A percentile compares a stretch with the other conserved stretches of the same genome.
phyloP scores from a whole-genome alignment of 768 basidiomycete genomes.

The Pisolithus tinctorius region DNA sequence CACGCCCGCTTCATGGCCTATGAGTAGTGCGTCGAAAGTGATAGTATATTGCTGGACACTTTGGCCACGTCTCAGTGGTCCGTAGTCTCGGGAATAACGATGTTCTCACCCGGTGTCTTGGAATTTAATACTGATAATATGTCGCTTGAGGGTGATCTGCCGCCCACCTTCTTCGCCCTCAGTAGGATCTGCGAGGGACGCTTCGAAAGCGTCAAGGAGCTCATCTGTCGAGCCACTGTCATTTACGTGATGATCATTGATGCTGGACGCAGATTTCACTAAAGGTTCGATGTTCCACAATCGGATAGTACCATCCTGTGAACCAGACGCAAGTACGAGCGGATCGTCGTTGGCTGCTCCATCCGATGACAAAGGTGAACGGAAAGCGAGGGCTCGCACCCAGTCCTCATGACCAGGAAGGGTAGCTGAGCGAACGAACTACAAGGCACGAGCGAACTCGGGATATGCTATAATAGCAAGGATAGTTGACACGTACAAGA shows the following conservation, averaged over 20 bases:
- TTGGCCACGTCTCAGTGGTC: conserved; percentile 2
- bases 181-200: conserved; percentile 61
- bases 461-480: not conserved
- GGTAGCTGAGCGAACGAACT: conserved; percentile 57
- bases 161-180: conserved; percentile 74
- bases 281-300: conserved; percentile 78
- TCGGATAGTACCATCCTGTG: conserved; percentile 91
- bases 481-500: conserved; percentile 31
- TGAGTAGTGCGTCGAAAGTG: conserved; percentile 86
- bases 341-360: conserved; percentile 21
- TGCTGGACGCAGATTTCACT: conserved; percentile 19
- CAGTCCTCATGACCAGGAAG: conserved; percentile 93
- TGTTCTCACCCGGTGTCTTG: conserved; percentile 16
- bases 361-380: conserved; percentile 22
- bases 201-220: conserved; percentile 83
- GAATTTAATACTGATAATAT: conserved; percentile 63
- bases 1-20: conserved; percentile 94
- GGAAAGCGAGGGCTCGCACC: conserved; percentile 78
- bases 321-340: conserved; percentile 83
- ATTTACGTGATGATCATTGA: conserved; percentile 13
- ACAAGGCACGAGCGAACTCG: not conserved
- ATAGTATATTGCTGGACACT: conserved; percentile 60
- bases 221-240: conserved; percentile 50
- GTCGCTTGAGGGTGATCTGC: conserved; percentile 85
- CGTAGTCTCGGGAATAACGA: conserved; percentile 19